Evolutionary conservation across 1,139 yeast species (phyloP).

Genomic region (Yueomyces sp.): DNA sequence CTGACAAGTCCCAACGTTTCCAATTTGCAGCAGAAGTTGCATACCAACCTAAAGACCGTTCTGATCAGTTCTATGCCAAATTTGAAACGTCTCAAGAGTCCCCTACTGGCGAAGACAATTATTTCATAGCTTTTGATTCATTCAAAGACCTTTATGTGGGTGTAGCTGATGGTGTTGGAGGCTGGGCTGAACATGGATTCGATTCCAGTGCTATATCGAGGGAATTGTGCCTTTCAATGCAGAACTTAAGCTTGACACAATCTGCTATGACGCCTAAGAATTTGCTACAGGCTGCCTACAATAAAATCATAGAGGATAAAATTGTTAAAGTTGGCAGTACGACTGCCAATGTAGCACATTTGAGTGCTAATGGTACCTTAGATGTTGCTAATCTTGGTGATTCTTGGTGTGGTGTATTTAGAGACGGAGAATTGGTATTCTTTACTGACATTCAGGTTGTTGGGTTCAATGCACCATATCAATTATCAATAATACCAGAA

Average conservation of each 20-base stretch:
- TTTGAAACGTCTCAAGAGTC: constrained; percentile 28
- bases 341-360: constrained; percentile 78
- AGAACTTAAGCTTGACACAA: constrained; percentile 9
- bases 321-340: constrained; percentile 88
- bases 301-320: constrained; percentile 38
- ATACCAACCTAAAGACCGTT: constrained; percentile 59
- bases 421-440: constrained; percentile 47
- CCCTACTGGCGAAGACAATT: constrained; percentile 83
- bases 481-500: constrained; percentile 72
- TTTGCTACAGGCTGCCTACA: constrained; percentile 44
- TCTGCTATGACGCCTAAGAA: constrained; percentile 31
- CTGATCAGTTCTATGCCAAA: constrained; percentile 30
- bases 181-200: constrained; percentile 88
- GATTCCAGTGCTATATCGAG: constrained; percentile 76
- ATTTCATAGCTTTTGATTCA: constrained; percentile 38
- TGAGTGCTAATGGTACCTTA: constrained; percentile 42
- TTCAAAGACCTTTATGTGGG: constrained; percentile 45
- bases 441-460: constrained; percentile 76
- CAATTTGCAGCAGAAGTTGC: constrained; percentile 51
- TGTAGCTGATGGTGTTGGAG: constrained; percentile 97
- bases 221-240: constrained; percentile 43
- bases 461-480: constrained; percentile 85
- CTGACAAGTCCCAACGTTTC: neutral
- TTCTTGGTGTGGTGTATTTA: constrained; percentile 84
- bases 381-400: constrained; percentile 80